phyloP scores from a whole-genome alignment of 2,329 filamentous ascomycete species.

The Penicillium verrucosum region DNA sequence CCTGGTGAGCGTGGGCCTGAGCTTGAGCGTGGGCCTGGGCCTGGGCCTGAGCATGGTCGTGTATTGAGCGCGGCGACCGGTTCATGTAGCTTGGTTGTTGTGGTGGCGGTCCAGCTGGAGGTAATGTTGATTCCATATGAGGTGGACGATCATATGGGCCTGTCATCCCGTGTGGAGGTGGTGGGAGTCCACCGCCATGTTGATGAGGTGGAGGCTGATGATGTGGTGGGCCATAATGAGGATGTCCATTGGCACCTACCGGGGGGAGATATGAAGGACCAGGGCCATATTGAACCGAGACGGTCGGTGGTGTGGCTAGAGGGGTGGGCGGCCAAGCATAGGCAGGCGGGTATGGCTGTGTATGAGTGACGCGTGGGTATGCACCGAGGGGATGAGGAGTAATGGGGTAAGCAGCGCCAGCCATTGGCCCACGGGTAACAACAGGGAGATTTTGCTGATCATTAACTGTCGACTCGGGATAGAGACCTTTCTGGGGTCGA shows the following conservation, averaged over 20 bases:
- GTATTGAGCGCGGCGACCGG: conserved; percentile 28
- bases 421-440: conserved; percentile 71
- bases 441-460: conserved; percentile 78
- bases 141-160: conserved; percentile 35
- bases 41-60: conserved; percentile 20
- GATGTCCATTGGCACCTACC: conserved; percentile 31
- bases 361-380: conserved; percentile 48
- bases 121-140: conserved; percentile 33
- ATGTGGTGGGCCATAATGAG: conserved; percentile 33
- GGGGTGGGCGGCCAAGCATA: conserved; percentile 48
- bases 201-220: conserved; percentile 24
- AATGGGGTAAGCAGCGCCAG: conserved; percentile 53
- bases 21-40: conserved; percentile 23
- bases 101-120: conserved; percentile 23
- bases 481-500: conserved; percentile 87
- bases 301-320: conserved; percentile 43
- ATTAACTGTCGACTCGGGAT: conserved; percentile 90
- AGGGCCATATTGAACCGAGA: conserved; percentile 33
- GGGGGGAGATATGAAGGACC: conserved; percentile 37
- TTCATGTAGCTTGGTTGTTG: conserved; percentile 23
- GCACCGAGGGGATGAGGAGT: conserved; percentile 54
- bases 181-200: conserved; percentile 24
- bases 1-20: conserved; percentile 14
- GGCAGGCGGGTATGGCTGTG: conserved; percentile 40
- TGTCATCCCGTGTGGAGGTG: conserved; percentile 27